Evolutionary conservation across 2,329 filamentous ascomycete genomes (phyloP).

Genomic region (Trichoderma koningii): DNA sequence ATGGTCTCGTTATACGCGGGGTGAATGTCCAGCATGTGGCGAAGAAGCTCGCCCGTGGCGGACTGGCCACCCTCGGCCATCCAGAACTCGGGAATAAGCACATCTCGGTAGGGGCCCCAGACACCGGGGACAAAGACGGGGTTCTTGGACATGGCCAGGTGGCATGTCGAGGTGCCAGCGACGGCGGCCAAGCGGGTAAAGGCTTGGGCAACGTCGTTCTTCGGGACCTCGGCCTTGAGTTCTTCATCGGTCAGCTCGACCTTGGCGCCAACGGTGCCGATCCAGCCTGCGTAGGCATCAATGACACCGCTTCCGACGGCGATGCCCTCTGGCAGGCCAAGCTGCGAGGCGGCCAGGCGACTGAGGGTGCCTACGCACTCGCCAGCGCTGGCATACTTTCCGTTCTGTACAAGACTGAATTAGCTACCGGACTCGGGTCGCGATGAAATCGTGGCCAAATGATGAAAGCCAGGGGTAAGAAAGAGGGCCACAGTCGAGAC

Average conservation of each 20-base stretch:
- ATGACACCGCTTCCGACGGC: slow-evolving; percentile 96
- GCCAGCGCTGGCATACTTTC: slow-evolving; percentile 85
- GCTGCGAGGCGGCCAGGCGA: slow-evolving; percentile 76
- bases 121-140: slow-evolving; percentile 94
- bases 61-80: slow-evolving; percentile 97
- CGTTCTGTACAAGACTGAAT: slow-evolving; percentile 65
- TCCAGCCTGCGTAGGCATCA: slow-evolving; percentile 98
- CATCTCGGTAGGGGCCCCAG: slow-evolving; percentile 96
- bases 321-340: slow-evolving; percentile 83
- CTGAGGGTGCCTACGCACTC: slow-evolving; percentile 85
- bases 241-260: slow-evolving; percentile 70
- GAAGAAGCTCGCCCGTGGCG: slow-evolving; percentile 90
- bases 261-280: slow-evolving; percentile 97
- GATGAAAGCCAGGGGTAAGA: slow-evolving; percentile 12
- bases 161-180: slow-evolving; percentile 95
- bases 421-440: neutral
- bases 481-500: slow-evolving; percentile 28
- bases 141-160: slow-evolving; percentile 90
- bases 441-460: neutral
- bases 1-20: slow-evolving; percentile 81
- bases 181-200: slow-evolving; percentile 92
- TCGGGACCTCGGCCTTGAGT: slow-evolving; percentile 65
- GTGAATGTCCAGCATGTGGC: slow-evolving; percentile 93
- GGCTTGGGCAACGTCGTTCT: slow-evolving; percentile 88
- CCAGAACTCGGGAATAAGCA: slow-evolving; percentile 89